Evolutionary conservation across 148 eudicot species (phyloP).

Genomic region (Chenopodium formosanum): DNA sequence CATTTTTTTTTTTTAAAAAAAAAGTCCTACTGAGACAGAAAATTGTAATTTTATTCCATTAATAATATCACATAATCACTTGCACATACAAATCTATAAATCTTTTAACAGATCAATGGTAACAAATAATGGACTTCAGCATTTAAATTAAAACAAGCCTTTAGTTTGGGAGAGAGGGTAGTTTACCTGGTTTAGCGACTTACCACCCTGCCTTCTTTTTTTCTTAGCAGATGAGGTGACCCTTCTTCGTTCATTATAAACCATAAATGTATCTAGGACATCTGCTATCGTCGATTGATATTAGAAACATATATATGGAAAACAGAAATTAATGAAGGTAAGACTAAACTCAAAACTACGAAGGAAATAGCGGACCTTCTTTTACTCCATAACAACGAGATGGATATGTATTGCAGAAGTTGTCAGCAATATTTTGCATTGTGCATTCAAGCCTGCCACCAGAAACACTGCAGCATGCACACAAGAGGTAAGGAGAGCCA

Average conservation of each 20-base stretch:
- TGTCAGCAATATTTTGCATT: slow-evolving; percentile 97
- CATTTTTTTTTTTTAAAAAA: too few relatives aligned
- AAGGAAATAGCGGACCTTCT: slow-evolving; percentile 50
- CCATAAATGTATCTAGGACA: slow-evolving; percentile 78
- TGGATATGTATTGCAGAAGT: slow-evolving; percentile 54
- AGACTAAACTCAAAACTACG: background rate
- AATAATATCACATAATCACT: background rate
- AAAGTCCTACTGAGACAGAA: background rate
- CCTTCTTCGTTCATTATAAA: slow-evolving; percentile 84
- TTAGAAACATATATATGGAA: slow-evolving; percentile 4
- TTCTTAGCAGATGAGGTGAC: slow-evolving; percentile 99
- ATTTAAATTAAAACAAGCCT: background rate
- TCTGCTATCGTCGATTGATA: slow-evolving; percentile 41
- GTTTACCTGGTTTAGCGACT: slow-evolving; percentile 79
- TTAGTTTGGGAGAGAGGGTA: background rate
- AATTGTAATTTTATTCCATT: background rate
- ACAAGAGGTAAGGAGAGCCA: slow-evolving; percentile 4
- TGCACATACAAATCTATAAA: background rate
- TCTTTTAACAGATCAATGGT: background rate
- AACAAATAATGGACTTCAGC: background rate
- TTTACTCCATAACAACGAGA: slow-evolving; percentile 60
- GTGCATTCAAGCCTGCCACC: slow-evolving; percentile 99
- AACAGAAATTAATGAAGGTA: slow-evolving; percentile 1
- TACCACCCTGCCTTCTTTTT: slow-evolving; percentile 63
- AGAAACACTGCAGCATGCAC: slow-evolving; percentile 53